Conservation (phyloP, 305 asterid species). For the Fraxinus platypoda region DNA sequence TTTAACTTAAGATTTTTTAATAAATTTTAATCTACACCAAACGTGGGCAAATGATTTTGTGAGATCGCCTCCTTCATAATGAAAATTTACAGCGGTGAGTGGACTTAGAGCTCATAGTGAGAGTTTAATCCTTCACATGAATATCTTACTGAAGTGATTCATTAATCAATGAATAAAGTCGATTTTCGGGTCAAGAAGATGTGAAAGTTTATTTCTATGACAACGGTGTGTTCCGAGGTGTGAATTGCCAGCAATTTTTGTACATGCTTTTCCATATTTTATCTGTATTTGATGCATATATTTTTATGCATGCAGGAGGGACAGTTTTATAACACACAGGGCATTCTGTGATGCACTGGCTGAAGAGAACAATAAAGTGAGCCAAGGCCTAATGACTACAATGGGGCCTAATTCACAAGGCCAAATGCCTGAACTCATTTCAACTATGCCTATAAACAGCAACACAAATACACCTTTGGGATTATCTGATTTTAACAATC, state of each 20-base stretch:
- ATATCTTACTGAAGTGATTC: neutral
- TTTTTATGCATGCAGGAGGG: constrained; percentile 53
- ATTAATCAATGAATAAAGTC: neutral
- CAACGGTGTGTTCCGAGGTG: neutral
- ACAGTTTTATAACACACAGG: constrained; percentile 89
- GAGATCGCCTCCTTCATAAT: neutral
- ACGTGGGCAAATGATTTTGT: neutral
- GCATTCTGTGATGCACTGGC: constrained; percentile 86
- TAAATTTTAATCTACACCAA: neutral
- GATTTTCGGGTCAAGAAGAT: neutral
- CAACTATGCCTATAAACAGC: constrained; percentile 35
- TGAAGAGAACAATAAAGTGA: constrained; percentile 82
- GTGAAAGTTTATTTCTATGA: neutral
- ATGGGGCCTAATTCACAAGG: constrained; percentile 39
- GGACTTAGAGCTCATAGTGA: neutral
- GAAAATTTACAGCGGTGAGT: neutral
- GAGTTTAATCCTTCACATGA: neutral
- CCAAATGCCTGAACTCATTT: constrained; percentile 53
- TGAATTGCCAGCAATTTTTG: neutral
- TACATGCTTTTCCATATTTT: neutral
- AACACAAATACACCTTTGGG: constrained; percentile 37
- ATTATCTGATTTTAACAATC: constrained; percentile 54
- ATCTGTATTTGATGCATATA: neutral
- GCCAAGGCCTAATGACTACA: constrained; percentile 46
- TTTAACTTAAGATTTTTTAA: neutral